A percentile compares a stretch with the other conserved stretches of the same genome.
These are phyloP conservation scores for Colletotrichum higginsianum DNA, from an alignment of 2,329 filamentous ascomycete species.

Conservation along the genomic window DNA sequence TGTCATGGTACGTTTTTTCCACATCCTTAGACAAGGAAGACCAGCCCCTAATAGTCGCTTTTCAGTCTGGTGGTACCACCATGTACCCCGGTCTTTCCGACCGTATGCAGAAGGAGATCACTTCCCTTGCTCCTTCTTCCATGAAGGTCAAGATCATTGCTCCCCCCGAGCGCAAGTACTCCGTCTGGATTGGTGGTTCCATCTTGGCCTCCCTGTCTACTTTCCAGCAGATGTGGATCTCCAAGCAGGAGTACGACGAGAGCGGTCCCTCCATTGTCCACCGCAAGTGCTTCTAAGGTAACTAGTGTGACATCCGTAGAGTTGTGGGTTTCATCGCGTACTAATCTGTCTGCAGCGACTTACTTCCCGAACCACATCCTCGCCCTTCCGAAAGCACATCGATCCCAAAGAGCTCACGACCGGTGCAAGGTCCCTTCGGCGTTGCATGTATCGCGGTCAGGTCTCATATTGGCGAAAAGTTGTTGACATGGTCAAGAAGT, in stretches of 20 bases:
- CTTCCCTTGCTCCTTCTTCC: constrained; percentile 96
- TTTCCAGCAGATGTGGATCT: constrained; percentile 99
- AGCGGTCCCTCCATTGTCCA: constrained; percentile 99
- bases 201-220: constrained; percentile 99
- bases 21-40: not conserved
- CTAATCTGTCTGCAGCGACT: constrained; percentile 23
- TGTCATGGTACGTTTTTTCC: constrained; percentile 88
- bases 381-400: constrained; percentile 55
- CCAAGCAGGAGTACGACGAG: constrained; percentile 99
- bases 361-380: constrained; percentile 45
- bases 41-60: constrained; percentile 50
- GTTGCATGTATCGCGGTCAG: constrained; percentile 64
- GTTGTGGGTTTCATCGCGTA: not conserved
- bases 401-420: constrained; percentile 62
- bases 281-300: constrained; percentile 99
- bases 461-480: constrained; percentile 72
- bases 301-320: constrained; percentile 41
- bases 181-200: constrained; percentile 99
- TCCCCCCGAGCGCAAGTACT: constrained; percentile 99
- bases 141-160: constrained; percentile 99
- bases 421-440: constrained; percentile 60
- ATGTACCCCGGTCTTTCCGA: constrained; percentile 99
- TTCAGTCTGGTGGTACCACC: constrained; percentile 98
- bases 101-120: constrained; percentile 99
- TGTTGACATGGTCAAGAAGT: constrained; percentile 69